Evolutionary conservation across 768 basidiomycete species (phyloP).

Genomic region (Calocybe cyanea): DNA sequence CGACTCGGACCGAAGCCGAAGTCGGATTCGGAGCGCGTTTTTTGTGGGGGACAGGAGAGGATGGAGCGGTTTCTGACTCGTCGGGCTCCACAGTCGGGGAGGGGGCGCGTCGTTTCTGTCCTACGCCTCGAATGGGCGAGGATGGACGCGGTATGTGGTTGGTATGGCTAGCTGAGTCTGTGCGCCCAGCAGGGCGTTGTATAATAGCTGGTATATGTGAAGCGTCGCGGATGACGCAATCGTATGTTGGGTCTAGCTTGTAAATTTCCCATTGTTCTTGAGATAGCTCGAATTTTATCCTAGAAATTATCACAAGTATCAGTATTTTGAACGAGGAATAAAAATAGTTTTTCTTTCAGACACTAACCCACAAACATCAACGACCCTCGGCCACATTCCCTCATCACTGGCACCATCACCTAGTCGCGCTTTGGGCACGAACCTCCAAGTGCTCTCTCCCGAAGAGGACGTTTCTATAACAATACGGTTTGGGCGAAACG

Average conservation of each 20-base stretch:
- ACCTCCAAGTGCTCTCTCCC: conserved; percentile 66
- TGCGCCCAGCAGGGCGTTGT: no score
- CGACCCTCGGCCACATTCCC: conserved; percentile 64
- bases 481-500: conserved; percentile 60
- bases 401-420: conserved; percentile 60
- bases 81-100: conserved; percentile 12
- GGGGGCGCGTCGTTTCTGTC: conserved; percentile 15
- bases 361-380: conserved; percentile 69
- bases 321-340: not conserved
- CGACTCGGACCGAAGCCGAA: not conserved
- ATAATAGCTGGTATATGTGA: conserved; percentile 36
- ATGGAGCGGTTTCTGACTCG: not conserved
- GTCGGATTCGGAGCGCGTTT: no score
- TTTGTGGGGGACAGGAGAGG: no score
- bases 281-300: conserved; percentile 46
- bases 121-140: conserved; percentile 13
- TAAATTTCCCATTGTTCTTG: conserved; percentile 87
- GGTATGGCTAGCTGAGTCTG: no score
- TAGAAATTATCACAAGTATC: conserved; percentile 21
- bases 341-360: not conserved
- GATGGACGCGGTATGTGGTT: conserved; percentile 10
- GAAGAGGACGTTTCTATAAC: conserved; percentile 63
- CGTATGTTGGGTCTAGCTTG: conserved; percentile 74
- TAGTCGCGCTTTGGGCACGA: conserved; percentile 65
- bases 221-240: conserved; percentile 50